Base-by-base conservation (phyloP, 78 protist species). In the Paulinella micropora region DNA sequence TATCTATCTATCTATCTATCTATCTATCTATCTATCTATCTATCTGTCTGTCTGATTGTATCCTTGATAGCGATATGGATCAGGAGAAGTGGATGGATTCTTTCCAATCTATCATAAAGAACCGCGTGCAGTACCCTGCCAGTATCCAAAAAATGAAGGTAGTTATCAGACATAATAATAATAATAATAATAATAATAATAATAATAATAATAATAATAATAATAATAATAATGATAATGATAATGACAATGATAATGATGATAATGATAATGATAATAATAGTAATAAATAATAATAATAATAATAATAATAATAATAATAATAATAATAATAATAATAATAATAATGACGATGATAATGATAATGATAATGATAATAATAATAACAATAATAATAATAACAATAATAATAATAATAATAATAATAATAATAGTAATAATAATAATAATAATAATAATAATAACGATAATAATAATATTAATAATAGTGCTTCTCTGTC, bases 351-450 rank as follows among this genome's bases (percentile, higher is more conserved):
- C n/a, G n/a, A n/a, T n/a, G n/a, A n/a, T n/a, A n/a, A n/a, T n/a
- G n/a, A n/a, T n/a, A 83, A 35, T 32, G 23, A 83, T 32, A 83
- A 35, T 32, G 23, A 83, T 32, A 83, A 83, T 32, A 83, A 83
- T 32, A 83, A 83, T 32, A 83, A 83, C 23, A 83, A 83, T 32
- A 83, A 83, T 32, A 83, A 83, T 32, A 83, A 83, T 32, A 83
- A 83, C 23, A 83, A 83, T 32, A 36, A 83, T 32, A 83, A 83
- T 32, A 36, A 23, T 32, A 83, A 83, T 32, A 35, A 23, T 32
- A 35, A 83, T 83, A 35, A 23, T 83, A 35, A 83, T 83, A 35
- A 23, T 83, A 35, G 23, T 83, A 35, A 23, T 83, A 35, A 83
- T 15, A 35, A 35, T 36, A 35, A 23, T 36, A 83, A 35, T 15